Evolutionary conservation across 768 basidiomycete species (phyloP), one percentile per base, ranked within the genome.

Genomic region (Kwoniella shandongensis): DNA sequence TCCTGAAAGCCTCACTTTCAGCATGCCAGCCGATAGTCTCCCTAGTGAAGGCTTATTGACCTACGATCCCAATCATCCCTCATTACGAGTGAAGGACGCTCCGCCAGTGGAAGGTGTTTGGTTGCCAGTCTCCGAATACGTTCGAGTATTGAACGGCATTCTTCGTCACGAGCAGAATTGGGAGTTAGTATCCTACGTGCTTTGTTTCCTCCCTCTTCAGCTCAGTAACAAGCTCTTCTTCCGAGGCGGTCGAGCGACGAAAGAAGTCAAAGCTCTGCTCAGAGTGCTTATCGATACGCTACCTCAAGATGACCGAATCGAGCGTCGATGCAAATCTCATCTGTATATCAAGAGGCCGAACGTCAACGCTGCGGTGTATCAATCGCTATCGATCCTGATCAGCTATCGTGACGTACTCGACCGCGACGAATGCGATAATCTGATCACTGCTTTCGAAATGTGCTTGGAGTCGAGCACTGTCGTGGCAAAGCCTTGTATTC

Each of bases 181-280:
- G 93, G 96, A 98, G 57, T 80, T 98, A 38, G 81, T 96, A 11
- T 91, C 91, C 1, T 98, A 96, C 69, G 80, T 92, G 4, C 81
- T 99, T 4, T 91, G 88, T 69, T 88, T 94, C 78, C 81, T 99
- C 0, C 93, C 96, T 1, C 81, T 85, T 8, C 92, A 98, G 72
- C 81, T 98, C 10, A 81, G 88, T 55, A 98, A 98, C 81, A 98
- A 97, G 75, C 91, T 98, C 68, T 81, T 97, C 50, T 93, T 96
- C 76, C 96, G 93, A 70, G 96, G 96, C 1, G 89, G 89, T 0
- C 84, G 84, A 48, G 85, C 88, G 26, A 80, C 85, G n/a, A 76
- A 72, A 13, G 81, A 83, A 10, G 81, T 93, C 20, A 79, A 83
- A 4, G 80, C 79, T 45, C 77, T 97, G 30, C 77, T 91, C 36